Evolutionary conservation across 768 basidiomycete species (phyloP).

Genomic region (Gautieria morchelliformis): DNA sequence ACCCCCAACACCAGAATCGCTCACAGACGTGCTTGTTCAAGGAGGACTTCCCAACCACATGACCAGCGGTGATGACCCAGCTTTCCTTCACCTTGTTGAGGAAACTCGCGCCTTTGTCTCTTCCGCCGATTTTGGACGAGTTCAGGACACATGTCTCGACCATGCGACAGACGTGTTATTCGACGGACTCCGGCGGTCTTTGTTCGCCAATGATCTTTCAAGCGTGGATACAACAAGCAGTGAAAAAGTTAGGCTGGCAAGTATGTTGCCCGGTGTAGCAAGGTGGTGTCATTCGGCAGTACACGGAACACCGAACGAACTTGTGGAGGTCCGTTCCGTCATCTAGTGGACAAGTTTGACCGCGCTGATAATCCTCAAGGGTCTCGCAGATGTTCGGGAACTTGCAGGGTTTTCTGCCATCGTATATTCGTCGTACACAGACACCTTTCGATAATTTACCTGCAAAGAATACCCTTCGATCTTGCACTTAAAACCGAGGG

Average conservation of each 20-base stretch:
- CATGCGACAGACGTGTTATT: constrained; percentile 56
- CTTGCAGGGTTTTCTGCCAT: constrained; percentile 63
- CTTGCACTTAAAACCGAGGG: too few species aligned
- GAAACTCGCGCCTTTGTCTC: constrained; percentile 58
- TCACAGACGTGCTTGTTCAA: constrained; percentile 58
- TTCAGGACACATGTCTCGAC: constrained; percentile 68
- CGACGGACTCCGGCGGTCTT: constrained; percentile 49
- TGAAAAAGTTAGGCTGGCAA: constrained; percentile 57
- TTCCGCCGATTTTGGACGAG: constrained; percentile 59
- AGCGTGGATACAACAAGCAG: constrained; percentile 14
- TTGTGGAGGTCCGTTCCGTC: constrained; percentile 61
- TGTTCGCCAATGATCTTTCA: constrained; percentile 37
- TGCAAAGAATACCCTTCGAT: not conserved
- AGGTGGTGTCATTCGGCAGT: constrained; percentile 67
- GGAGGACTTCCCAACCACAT: constrained; percentile 38
- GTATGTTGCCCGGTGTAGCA: constrained; percentile 70
- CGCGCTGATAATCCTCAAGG: constrained; percentile 28
- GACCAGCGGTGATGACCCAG: constrained; percentile 30
- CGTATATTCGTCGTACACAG: constrained; percentile 60
- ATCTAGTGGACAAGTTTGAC: not conserved
- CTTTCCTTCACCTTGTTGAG: constrained; percentile 53
- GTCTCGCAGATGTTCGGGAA: constrained; percentile 52
- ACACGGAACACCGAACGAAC: constrained; percentile 63
- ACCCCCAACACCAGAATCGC: constrained; percentile 62
- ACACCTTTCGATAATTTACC: constrained; percentile 27